phyloP scores from a whole-genome alignment of 1,284 basidiomycete genomes.

The Ceratorhiza oryzae-sativae region DNA sequence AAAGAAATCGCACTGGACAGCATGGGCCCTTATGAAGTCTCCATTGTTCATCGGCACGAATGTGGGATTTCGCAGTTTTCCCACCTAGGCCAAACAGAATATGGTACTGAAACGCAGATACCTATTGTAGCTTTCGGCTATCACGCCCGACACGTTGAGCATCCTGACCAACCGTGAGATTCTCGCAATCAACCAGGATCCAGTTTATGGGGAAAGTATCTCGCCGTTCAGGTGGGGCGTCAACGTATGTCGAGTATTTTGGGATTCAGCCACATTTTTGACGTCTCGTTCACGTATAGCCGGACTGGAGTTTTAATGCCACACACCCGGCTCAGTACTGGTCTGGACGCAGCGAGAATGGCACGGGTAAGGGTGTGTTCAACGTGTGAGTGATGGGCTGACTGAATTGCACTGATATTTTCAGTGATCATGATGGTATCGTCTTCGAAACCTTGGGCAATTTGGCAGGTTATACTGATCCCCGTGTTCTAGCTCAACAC shows the following conservation, averaged over 20 bases:
- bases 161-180: constrained; percentile 69
- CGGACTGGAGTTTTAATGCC: constrained; percentile 58
- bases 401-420: not conserved
- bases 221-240: constrained; percentile 73
- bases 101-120: not conserved
- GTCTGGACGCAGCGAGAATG: constrained; percentile 60
- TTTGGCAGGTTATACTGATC: constrained; percentile 13
- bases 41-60: constrained; percentile 60
- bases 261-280: constrained; percentile 11
- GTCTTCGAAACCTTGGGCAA: not conserved
- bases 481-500: constrained; percentile 55
- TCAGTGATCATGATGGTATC: constrained; percentile 61
- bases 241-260: constrained; percentile 53
- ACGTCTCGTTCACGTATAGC: constrained; percentile 47
- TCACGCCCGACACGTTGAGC: constrained; percentile 58
- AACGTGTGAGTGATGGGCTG: not conserved
- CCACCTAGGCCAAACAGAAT: not conserved
- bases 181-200: constrained; percentile 72
- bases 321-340: constrained; percentile 62
- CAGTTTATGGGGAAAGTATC: constrained; percentile 64
- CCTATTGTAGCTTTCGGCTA: constrained; percentile 56
- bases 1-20: constrained; percentile 67
- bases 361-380: constrained; percentile 48
- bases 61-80: constrained; percentile 43
- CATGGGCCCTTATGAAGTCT: constrained; percentile 70